phyloP scores from a whole-genome alignment of 108 stramenopile genomes.

The Cyclostephanos invisitatus region DNA sequence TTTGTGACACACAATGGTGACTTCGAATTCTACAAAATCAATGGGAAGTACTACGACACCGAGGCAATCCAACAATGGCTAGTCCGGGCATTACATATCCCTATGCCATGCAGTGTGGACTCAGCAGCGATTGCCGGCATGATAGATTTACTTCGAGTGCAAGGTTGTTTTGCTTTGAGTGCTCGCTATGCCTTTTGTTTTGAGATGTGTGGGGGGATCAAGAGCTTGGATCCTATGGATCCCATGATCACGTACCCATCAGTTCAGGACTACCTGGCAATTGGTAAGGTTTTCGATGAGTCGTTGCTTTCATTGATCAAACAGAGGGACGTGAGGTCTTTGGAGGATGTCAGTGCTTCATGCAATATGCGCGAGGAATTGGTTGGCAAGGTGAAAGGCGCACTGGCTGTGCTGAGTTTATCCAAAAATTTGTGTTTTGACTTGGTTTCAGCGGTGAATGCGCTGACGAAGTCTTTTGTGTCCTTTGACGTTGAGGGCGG shows the following conservation, averaged over 20 bases:
- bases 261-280: slow-evolving; percentile 56
- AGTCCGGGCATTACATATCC: slow-evolving; percentile 36
- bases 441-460: neutral
- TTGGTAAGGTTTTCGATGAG: slow-evolving; percentile 66
- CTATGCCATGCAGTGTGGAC: slow-evolving; percentile 67
- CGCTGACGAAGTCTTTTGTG: slow-evolving; percentile 26
- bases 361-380: neutral
- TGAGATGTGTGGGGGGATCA: slow-evolving; percentile 2
- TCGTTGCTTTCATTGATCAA: slow-evolving; percentile 34
- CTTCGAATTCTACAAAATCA: slow-evolving; percentile 77
- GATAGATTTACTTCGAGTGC: slow-evolving; percentile 64
- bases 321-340: neutral
- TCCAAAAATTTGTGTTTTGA: too few relatives aligned
- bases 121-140: slow-evolving; percentile 75
- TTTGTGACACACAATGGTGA: slow-evolving; percentile 89
- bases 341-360: slow-evolving; percentile 18
- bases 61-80: slow-evolving; percentile 70
- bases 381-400: neutral
- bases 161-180: slow-evolving; percentile 75
- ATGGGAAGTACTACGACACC: slow-evolving; percentile 64
- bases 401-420: neutral
- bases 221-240: slow-evolving; percentile 34
- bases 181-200: slow-evolving; percentile 68
- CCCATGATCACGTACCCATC: slow-evolving; percentile 43
- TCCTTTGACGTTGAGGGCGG: slow-evolving; percentile 25